Evolutionary conservation across 768 basidiomycete genomes (phyloP).

Genomic region (Dacryopinax primogenitus): DNA sequence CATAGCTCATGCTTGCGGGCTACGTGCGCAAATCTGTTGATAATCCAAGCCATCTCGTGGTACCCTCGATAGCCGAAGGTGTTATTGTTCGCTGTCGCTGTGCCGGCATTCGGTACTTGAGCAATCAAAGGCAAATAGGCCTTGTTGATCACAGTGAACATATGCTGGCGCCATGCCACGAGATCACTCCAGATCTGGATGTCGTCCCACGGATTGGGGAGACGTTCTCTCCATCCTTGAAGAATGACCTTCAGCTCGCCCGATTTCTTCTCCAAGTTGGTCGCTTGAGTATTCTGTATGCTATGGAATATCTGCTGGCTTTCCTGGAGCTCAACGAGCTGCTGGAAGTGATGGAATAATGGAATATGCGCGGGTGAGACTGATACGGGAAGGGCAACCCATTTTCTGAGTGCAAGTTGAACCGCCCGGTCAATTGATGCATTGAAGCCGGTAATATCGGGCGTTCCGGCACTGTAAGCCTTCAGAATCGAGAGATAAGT

Average conservation of each 20-base stretch:
- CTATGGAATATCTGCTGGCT: conserved; percentile 90
- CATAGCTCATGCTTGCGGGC: conserved; percentile 92
- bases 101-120: conserved; percentile 32
- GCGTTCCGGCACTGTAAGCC: conserved; percentile 63
- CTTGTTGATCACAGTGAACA: conserved; percentile 93
- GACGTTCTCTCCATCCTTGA: conserved; percentile 90
- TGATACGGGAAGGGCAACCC: conserved; percentile 75
- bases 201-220: conserved; percentile 92
- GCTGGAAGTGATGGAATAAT: conserved; percentile 92
- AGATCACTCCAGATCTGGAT: conserved; percentile 98
- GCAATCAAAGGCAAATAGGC: conserved; percentile 84
- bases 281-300: conserved; percentile 68
- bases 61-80: conserved; percentile 91
- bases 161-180: conserved; percentile 98
- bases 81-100: conserved; percentile 46
- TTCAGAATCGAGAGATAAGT: conserved; percentile 84
- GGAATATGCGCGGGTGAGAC: conserved; percentile 89
- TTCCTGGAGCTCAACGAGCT: conserved; percentile 95
- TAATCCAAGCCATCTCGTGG: conserved; percentile 99
- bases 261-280: conserved; percentile 88
- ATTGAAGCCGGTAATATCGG: conserved; percentile 70
- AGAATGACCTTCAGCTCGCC: conserved; percentile 92
- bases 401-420: conserved; percentile 91
- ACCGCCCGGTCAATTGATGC: conserved; percentile 87
- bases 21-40: conserved; percentile 97